phyloP scores from a whole-genome alignment of 768 basidiomycete species.

The Boletellus ananiceps region DNA sequence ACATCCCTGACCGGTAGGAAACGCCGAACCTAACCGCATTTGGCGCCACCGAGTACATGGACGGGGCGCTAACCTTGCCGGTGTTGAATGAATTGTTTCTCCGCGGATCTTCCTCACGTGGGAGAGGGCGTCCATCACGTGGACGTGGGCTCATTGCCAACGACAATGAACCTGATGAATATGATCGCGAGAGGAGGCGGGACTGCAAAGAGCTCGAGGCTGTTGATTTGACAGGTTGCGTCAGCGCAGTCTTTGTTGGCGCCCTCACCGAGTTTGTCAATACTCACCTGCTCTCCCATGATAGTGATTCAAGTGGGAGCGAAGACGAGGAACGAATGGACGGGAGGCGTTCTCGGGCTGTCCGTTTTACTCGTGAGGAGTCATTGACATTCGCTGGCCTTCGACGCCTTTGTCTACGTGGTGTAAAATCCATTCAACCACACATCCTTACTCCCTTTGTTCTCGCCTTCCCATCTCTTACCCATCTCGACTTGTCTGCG shows the following conservation, averaged over 20 bases:
- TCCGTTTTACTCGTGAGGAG: constrained; percentile 40
- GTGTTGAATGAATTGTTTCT: constrained; percentile 90
- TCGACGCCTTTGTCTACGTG: constrained; percentile 74
- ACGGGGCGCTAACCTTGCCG: constrained; percentile 77
- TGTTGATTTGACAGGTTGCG: constrained; percentile 91
- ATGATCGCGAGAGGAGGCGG: constrained; percentile 67
- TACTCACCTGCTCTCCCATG: constrained; percentile 47
- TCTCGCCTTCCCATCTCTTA: constrained; percentile 78
- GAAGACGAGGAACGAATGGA: constrained; percentile 35
- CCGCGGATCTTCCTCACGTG: constrained; percentile 69
- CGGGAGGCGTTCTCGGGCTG: constrained; percentile 31
- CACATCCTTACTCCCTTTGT: constrained; percentile 68
- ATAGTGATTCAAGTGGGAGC: constrained; percentile 42
- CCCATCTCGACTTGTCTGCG: constrained; percentile 87
- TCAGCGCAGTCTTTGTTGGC: constrained; percentile 84
- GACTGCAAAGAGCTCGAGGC: constrained; percentile 81
- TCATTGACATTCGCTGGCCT: constrained; percentile 62
- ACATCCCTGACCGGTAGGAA: constrained; percentile 49
- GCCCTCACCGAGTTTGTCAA: constrained; percentile 81
- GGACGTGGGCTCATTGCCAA: constrained; percentile 49
- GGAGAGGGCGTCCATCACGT: constrained; percentile 63
- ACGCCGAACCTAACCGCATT: constrained; percentile 81
- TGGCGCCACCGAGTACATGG: constrained; percentile 99
- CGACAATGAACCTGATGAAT: constrained; percentile 65
- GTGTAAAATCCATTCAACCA: constrained; percentile 72